phyloP scores from a whole-genome alignment of 1,284 basidiomycete genomes.

The Singerocomus inundabilis region DNA sequence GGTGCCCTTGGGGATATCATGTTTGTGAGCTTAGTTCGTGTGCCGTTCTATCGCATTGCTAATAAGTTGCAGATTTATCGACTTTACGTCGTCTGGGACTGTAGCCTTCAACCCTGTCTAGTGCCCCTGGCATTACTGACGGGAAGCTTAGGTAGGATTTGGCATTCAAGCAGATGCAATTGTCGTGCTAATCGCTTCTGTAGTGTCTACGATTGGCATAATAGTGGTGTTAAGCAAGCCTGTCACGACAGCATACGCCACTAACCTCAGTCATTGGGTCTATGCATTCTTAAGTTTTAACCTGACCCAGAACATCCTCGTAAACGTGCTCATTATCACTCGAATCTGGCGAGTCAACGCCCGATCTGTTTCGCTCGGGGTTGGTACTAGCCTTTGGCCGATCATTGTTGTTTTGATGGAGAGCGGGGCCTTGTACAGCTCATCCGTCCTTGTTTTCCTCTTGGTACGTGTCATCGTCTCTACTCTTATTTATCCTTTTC shows the following conservation, averaged over 20 bases:
- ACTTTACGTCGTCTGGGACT: slow-evolving; percentile 8
- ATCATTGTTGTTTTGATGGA: slow-evolving; percentile 10
- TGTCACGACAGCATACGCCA: slow-evolving; percentile 2
- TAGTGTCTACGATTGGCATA: slow-evolving; percentile 1
- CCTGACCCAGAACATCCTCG: slow-evolving; percentile 8
- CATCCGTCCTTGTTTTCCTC: slow-evolving; percentile 5
- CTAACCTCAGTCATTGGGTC: slow-evolving; percentile 4
- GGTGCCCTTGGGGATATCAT: slow-evolving; percentile 6
- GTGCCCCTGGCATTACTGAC: slow-evolving; percentile 3
- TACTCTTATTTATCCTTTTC: neutral
- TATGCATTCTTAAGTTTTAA: slow-evolving; percentile 9
- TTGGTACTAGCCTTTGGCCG: slow-evolving; percentile 3
- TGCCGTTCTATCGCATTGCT: neutral
- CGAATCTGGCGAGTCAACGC: slow-evolving; percentile 10
- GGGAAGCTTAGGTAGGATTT: slow-evolving; percentile 4
- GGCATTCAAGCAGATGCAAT: neutral
- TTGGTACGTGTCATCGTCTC: neutral
- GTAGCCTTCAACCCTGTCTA: slow-evolving; percentile 4
- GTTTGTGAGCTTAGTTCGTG: slow-evolving; percentile 4
- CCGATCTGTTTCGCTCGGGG: neutral
- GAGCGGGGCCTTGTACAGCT: slow-evolving; percentile 12
- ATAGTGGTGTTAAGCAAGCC: neutral
- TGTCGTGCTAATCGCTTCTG: neutral
- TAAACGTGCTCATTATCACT: slow-evolving; percentile 5
- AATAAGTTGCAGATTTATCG: slow-evolving; percentile 7